Percentiles rank a stretch among this genome's conserved stretches.
Evolutionary conservation across 371 early-diverging fungal species (phyloP).

Genomic region (Circinella minor): DNA sequence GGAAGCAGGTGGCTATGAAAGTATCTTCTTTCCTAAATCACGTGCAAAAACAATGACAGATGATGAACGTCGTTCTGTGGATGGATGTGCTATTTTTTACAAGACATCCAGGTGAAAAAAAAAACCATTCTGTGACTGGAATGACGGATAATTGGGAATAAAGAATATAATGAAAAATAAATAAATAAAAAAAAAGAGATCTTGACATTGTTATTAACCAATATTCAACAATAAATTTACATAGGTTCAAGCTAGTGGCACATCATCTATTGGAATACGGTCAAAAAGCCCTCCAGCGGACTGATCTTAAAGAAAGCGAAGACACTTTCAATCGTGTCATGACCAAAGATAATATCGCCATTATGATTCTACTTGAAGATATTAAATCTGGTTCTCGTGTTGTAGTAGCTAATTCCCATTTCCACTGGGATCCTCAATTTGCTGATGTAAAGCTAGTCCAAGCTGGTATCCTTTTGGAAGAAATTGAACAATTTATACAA

Average conservation of each 20-base stretch:
- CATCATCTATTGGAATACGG: constrained; percentile 91
- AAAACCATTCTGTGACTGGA: not conserved
- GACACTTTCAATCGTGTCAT: constrained; percentile 95
- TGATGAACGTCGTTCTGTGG: constrained; percentile 85
- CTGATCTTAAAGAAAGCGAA: constrained; percentile 88
- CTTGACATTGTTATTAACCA: not conserved
- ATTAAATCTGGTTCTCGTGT: constrained; percentile 72
- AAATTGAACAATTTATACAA: constrained; percentile 63
- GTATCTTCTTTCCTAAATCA: constrained; percentile 94
- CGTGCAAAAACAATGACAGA: constrained; percentile 93
- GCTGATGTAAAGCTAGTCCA: constrained; percentile 99
- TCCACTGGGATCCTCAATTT: constrained; percentile 94
- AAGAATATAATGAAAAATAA: not conserved
- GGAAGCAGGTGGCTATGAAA: constrained; percentile 84
- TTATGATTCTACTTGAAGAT: constrained; percentile 85
- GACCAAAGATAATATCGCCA: constrained; percentile 97
- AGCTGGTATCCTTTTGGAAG: constrained; percentile 95
- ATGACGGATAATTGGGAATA: not conserved
- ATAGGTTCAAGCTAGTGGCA: constrained; percentile 79
- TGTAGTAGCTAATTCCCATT: constrained; percentile 92
- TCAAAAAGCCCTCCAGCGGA: constrained; percentile 86
- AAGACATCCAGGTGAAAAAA: constrained; percentile 74
- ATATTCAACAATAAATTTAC: not conserved
- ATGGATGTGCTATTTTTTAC: constrained; percentile 99
- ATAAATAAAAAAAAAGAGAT: not conserved